Evolutionary conservation across 2,329 filamentous ascomycete genomes (phyloP), one percentile per base, ranked within the genome.

Genomic region (Beauveria medogensis): DNA sequence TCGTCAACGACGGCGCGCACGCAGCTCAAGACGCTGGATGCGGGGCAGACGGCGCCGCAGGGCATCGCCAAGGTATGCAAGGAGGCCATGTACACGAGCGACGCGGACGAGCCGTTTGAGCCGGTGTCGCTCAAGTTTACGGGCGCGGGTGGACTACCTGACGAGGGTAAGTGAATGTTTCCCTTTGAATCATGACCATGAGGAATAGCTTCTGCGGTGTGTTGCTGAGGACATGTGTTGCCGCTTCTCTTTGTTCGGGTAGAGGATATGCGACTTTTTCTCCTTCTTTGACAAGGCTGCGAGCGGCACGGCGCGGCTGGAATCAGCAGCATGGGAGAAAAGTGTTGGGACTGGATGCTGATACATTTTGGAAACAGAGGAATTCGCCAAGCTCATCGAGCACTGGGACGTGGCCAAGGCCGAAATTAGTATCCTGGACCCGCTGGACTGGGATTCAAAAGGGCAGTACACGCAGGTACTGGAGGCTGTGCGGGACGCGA

Each of bases 51-150:
- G 63, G 80, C 92, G 58, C 90, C 92, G 7, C 73, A 77, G 55
- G 74, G 75, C 3, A 78, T 92, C 58, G 73, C 75, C 59, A 72
- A 75, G 46, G 78, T 76, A 8, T 75, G 75, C 59, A 77, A 80
- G 55, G 75, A 81, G 55, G 82, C 80, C 48, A 86, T 88, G 70
- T 96, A 94, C 73, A 74, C 83, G 18, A 94, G 88, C 64, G 92
- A 96, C 62, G 85, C 90, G 34, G 92, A 96, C 71, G 91, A 95
- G 78, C 87, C 88, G 5, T 96, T 96, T 73, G 85, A 89, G 71
- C 84, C 86, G 3, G 90, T 96, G 6, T 84, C 82, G 58, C 72
- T 96, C 66, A 80, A 78, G 65, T 90, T 82, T 75, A 73, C 78
- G 22, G 79, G 77, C 26, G 74, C 75, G 44, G 76, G 75, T 55